Evolutionary conservation across 1,284 basidiomycete species (phyloP), one percentile per base, ranked within the genome.

Genomic region (Naganishia sp.): DNA sequence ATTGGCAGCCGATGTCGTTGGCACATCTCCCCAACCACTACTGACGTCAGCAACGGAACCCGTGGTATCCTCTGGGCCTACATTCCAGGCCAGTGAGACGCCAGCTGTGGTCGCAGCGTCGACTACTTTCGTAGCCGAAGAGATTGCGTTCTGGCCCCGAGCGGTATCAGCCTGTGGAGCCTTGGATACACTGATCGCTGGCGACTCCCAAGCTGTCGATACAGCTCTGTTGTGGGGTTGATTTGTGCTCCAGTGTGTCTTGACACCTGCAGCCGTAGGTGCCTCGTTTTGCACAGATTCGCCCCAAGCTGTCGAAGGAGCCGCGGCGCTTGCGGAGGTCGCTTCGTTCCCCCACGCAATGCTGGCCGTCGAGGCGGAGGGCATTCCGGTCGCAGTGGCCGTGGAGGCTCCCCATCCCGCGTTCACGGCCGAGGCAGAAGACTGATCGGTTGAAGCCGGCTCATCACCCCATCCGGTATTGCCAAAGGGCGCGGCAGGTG

Each of bases 1-100:
- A 57, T 57, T 45, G 23, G 55, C 25, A 11, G 6, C 28, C 11
- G 55, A 57, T 6, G 41, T n/a, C 13, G 31, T 11, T 5, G 41
- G 42, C 18, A 25, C 43, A 25, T 42, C 47, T 51, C 21, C 39
- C 58, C 58, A 61, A 10, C 58, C 58, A 50, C 18, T 18, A 28
- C 35, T 60, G 23, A 13, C 10, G 17, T 21, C 43, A 23, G 46
- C 32, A 21, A 42, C 31, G 13, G 45, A 15, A 6, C 43, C n/a
- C 25, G 56, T 21, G 9, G 39, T 11, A 18, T 47, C 15, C 18
- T 18, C n/a, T 9, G 35, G 13, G 35, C 35, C 35, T n/a, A 6
- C n/a, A 15, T 47, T n/a, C 23, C 23, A 23, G 23, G 45, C 35
- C 35, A 39, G 5, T 9, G 45, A 47, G 18, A 23, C 18, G 18